Percentiles rank a stretch among this genome's conserved stretches.
Evolutionary conservation across 441 rosid species (phyloP).

Genomic region (Adansonia grandidieri): DNA sequence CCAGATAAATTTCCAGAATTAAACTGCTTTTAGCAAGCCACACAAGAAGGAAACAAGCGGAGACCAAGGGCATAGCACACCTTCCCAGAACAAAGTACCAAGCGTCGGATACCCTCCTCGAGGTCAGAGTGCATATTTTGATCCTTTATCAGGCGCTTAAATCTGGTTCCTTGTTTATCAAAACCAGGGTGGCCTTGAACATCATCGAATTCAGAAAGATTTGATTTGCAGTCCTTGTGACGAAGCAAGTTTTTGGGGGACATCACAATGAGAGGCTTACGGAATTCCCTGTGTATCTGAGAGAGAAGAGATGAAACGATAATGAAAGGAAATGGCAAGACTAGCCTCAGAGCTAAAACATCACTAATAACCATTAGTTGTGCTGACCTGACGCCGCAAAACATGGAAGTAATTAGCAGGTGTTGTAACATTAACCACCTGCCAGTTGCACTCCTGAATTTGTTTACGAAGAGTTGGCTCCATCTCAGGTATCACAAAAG

Average conservation of each 20-base stretch:
- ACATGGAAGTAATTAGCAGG: conserved; percentile 99
- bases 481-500: conserved; percentile 90
- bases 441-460: conserved; percentile 99
- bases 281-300: conserved; percentile 92
- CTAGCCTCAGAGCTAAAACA: conserved; percentile 5
- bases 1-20: neutral
- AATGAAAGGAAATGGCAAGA: conserved; percentile 8
- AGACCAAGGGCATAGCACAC: conserved; percentile 36
- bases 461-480: conserved; percentile 87
- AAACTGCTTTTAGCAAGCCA: conserved; percentile 1
- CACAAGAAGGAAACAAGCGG: neutral
- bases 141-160: conserved; percentile 93
- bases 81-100: conserved; percentile 98
- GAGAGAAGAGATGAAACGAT: conserved; percentile 25
- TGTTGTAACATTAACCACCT: conserved; percentile 95
- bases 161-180: conserved; percentile 98
- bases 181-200: conserved; percentile 98
- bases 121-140: conserved; percentile 82
- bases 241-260: conserved; percentile 96
- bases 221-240: conserved; percentile 95
- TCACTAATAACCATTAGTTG: conserved; percentile 17
- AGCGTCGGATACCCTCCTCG: conserved; percentile 88
- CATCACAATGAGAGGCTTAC: conserved; percentile 93
- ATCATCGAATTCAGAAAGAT: conserved; percentile 95
- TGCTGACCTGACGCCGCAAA: conserved; percentile 82